These are phyloP conservation scores for Plasmodium yoelii DNA, from an alignment of 169 alveolate species.

Conservation along the genomic window DNA sequence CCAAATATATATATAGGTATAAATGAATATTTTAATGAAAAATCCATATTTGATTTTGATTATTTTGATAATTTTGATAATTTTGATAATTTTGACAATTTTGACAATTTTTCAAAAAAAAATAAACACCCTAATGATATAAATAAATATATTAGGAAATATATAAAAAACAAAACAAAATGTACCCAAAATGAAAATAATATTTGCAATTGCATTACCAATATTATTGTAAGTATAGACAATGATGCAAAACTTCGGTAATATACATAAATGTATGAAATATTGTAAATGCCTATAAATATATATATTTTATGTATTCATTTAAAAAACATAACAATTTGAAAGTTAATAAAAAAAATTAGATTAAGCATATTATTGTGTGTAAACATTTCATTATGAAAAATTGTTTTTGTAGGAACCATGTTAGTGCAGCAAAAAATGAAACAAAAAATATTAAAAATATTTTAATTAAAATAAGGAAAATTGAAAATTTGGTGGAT, in stretches of 20 bases:
- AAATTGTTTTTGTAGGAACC: not conserved
- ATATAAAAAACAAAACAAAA: conserved; percentile 19
- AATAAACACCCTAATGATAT: not conserved
- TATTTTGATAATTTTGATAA: not conserved
- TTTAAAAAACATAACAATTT: not conserved
- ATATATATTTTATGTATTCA: not conserved
- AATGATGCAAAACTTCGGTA: conserved; percentile 70
- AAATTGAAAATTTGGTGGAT: conserved; percentile 59
- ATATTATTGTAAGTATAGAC: conserved; percentile 42
- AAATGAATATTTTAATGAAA: conserved; percentile 20
- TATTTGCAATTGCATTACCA: conserved; percentile 47
- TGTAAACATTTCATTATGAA: conserved; percentile 10
- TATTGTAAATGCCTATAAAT: not conserved
- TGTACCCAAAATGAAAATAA: conserved; percentile 10
- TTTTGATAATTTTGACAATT: conserved; percentile 6
- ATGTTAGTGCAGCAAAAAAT: conserved; percentile 41
- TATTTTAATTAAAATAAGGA: conserved; percentile 32
- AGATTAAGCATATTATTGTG: not conserved
- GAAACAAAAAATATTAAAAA: conserved; percentile 48
- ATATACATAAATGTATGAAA: not conserved
- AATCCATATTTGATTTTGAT: conserved; percentile 22
- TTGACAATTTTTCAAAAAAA: conserved; percentile 6
- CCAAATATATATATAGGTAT: conserved; percentile 47
- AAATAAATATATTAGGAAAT: conserved; percentile 26
- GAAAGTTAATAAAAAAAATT: not conserved